Evolutionary conservation across 179 eudicot species (phyloP), one percentile per base, ranked within the genome.

Genomic region (Camellia oleifera): DNA sequence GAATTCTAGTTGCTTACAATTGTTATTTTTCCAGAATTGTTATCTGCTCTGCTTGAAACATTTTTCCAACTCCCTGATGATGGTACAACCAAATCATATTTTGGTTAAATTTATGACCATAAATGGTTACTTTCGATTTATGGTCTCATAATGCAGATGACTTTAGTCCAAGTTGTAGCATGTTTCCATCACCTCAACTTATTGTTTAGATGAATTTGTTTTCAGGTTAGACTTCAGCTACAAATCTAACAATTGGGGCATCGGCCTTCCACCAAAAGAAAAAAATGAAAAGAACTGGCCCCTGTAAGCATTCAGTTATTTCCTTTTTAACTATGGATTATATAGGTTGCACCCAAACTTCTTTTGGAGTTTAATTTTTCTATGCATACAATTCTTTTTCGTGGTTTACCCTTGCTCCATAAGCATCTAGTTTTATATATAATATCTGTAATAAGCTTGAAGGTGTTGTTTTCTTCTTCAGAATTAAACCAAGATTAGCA

Each of bases 201-300:
- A 72, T 11, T 78, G 64, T 42, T 65, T 74, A 70, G 77, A 26
- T 88, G 62, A 53, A 83, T 12, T 61, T 52, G 74, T 80, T 26
- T 76, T 77, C 93, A 94, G 99, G 89, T 76, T 96, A 84, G 98
- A 96, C 84, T 96, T 96, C 88, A 90, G 87, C 87, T 96, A 96
- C 91, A 86, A 50, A 74, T 82, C 89, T 70, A 96, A 94, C 82
- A 96, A 96, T 50, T 94, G 99, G 98, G 99, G 95, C 67, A 92
- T 94, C 81, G 97, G 99, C 74, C 95, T 96, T 84, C 99, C 99
- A 82, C 97, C 97, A 44, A 94, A 87, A 82, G 90, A 75, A 73
- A 94, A 94, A 76, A 96, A 96, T 72, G 95, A 87, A 77, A 83
- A 81, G 80, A 94, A 82, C 82, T 97, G 98, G 99, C 94, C 92